Evolutionary conservation across 1,284 basidiomycete genomes (phyloP), one percentile per base, ranked within the genome.

Genomic region (Xerocomus alliaceus): DNA sequence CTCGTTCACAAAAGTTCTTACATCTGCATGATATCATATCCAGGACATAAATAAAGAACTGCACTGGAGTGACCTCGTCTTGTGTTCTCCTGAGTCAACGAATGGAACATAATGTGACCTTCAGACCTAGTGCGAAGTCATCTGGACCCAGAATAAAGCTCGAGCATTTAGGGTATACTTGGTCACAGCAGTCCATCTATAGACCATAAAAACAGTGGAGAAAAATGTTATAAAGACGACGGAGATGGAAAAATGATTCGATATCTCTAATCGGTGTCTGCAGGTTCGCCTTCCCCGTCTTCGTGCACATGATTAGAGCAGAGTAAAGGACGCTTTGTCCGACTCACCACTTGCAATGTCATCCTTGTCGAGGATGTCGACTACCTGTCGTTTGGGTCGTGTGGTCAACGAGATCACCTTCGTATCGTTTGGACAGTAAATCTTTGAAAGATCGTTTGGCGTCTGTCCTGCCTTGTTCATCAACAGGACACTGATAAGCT

Each of bases 391-490:
- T 20, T 37, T 58, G 26, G 71, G 70, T 22, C 69, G 69, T 4
- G 47, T 65, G 34, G 72, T 70, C 61, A 71, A 42, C 24, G 59
- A 65, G 18, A 31, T 54, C 29, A 73, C 65, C 15, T 62, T 56
- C 1, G 32, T 57, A 48, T 76, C 76, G 0, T 49, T 18, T 17
- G 65, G 65, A 39, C 42, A 75, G 48, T 72, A 65, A 13, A 76
- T 76, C 18, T 53, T 54, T 10, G 65, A 58, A 17, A 71, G 61
- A 15, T 51, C 68, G 20, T 62, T 71, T 24, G 71, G 68, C 29
- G 71, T 75, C 41, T 70, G 74, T 31, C 67, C 32, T 5, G 68
- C 64, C 61, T 68, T 76, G 60, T 74, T 74, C 17, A 53, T 56
- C 61, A 68, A 37, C 42, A 67, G 61, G 20, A 65, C 71, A 15